Evolutionary conservation across 2,329 filamentous ascomycete species (phyloP), one percentile per base, ranked within the genome.

Genomic region (Trichothecium roseum): DNA sequence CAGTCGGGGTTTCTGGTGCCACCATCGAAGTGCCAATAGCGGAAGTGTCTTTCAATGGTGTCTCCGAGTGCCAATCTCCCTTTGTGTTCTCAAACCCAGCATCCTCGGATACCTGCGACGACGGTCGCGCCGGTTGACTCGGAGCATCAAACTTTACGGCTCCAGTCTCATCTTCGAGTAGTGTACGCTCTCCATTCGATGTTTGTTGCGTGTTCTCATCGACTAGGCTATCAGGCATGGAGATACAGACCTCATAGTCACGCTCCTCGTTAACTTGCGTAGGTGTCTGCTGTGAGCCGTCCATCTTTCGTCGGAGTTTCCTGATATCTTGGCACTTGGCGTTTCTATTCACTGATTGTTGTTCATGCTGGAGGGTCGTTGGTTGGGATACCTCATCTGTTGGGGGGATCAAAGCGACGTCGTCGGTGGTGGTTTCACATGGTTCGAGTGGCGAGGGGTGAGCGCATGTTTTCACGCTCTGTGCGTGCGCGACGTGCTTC

Each of bases 261-360:
- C 72, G 66, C 32, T 62, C 69, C 30, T 67, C 63, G 43, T 77
- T 77, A 39, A 63, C 57, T 50, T 77, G 72, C 2, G 72, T 77
- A 2, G 67, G 66, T 8, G 70, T 71, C 37, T 67, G 62, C 28
- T 69, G 64, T 9, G 68, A 70, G n/a, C 51, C 55, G 22, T 67
- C 59, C 56, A 63, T 68, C 35, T 55, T 65, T 39, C 40, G 41
- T 22, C 13, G 26, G 32, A 32, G 4, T 45, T 38, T 24, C 32
- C 38, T 28, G 41, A 34, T 35, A 43, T 39, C 41, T 42, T 37
- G 31, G 42, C 36, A 26, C 24, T 43, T 45, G 37, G 37, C 33
- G 36, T 22, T 42, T 30, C 42, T 18, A 28, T 37, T 48, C 31
- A 47, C 28, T 40, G 34, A 16, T 30, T 39, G 41, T 20, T 36